Base-by-base conservation (phyloP, 805 yeast species). In the Candida saitoana region DNA sequence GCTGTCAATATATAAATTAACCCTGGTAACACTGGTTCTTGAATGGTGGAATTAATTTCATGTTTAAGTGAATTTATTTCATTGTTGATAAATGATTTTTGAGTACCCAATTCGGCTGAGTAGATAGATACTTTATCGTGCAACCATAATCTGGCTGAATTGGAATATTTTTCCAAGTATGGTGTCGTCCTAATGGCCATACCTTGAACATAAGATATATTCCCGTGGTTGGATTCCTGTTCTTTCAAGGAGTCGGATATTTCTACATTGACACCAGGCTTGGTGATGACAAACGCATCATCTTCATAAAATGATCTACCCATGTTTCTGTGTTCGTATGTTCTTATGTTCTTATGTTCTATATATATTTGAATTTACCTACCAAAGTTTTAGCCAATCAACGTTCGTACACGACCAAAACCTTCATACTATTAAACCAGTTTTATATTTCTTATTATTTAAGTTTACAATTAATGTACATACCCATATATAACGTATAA, bases 11-110 rank as follows among this genome's bases (percentile, higher is more conserved):
- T 74, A 51, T 76, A 74, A 38, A 80, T 70, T 32, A 74, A 55
- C 34, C 68, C 66, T 15, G 87, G 87, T 43, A 82, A 67, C 3
- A 78, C 61, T 5, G 81, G 79, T 48, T 79, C 84, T 40, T 59
- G 66, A 15, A 78, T 65, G 22, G 69, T 40, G 5, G 62, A 47
- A 18, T 63, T 47, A 38, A 70, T 60, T 36, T 57, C 59, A n/a
- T 44, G 41, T 25, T 56, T 50, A 3, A 74, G 42, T 16, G 52
- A 51, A 18, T 52, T 43, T 31, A 59, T 44, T 50, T 79, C 82
- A 46, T 77, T 74, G 18, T 48, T 43, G n/a, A 65, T 46, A 1
- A 80, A 78, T 5, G 79, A 63, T 33, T 59, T 64, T 45, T 71
- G 74, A 11, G 77, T 76, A 6, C 57, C 65, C 29, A 65, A 50